Evolutionary conservation across 768 basidiomycete species (phyloP).

Genomic region (Fomitopsis serialis): DNA sequence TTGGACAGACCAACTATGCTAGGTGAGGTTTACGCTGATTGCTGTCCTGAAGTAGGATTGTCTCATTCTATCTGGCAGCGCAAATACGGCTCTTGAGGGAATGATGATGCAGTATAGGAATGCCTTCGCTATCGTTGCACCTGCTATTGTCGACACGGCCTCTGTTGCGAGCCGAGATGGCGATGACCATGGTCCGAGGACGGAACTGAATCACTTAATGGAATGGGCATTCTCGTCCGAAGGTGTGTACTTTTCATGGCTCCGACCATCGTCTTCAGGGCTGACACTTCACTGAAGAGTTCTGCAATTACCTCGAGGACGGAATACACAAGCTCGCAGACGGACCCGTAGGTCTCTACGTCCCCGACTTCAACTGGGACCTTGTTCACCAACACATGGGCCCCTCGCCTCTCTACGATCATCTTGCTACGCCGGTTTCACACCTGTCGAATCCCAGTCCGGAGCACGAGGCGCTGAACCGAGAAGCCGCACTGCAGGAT

Average conservation of each 20-base stretch:
- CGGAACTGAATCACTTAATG: background rate
- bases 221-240: conserved; percentile 5
- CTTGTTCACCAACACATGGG: conserved; percentile 20
- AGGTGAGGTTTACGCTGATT: conserved; percentile 9
- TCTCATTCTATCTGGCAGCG: too few species aligned
- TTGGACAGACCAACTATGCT: conserved; percentile 12
- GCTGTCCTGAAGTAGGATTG: too few species aligned
- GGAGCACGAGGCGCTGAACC: conserved; percentile 26
- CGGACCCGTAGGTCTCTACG: conserved; percentile 20
- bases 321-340: conserved; percentile 24
- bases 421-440: conserved; percentile 13
- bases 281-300: conserved; percentile 8
- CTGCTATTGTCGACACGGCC: background rate
- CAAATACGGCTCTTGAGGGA: conserved; percentile 6
- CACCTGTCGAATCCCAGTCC: background rate
- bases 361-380: conserved; percentile 30
- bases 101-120: background rate
- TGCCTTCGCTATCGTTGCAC: background rate
- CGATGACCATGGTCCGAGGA: too few species aligned
- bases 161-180: background rate
- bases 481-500: conserved; percentile 26
- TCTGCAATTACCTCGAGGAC: conserved; percentile 28
- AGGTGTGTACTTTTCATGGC: background rate
- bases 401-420: conserved; percentile 14
- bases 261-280: background rate